Percentiles rank a stretch among this genome's conserved stretches.
These are phyloP conservation scores for Geosmithia flava DNA, from an alignment of 2,329 filamentous ascomycete genomes.

Conservation along the genomic window DNA sequence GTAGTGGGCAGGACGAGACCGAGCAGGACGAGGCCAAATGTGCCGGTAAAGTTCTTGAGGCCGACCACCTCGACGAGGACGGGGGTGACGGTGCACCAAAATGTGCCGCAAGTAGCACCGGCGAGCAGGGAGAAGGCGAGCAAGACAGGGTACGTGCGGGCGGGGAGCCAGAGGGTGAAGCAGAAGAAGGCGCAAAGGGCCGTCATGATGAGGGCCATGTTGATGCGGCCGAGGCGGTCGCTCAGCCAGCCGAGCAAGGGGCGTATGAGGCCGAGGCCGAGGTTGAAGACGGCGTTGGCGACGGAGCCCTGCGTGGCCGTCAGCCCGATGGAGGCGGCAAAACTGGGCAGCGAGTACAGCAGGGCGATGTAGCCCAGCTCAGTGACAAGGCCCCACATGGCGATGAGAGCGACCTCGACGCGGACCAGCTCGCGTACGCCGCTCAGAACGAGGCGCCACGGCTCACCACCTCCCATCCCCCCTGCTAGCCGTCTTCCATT, in stretches of 20 bases:
- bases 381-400: slow-evolving; percentile 22
- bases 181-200: slow-evolving; percentile 41
- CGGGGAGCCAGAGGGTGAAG: slow-evolving; percentile 49
- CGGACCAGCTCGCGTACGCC: not conserved
- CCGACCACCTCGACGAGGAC: slow-evolving; percentile 50
- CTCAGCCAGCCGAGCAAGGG: slow-evolving; percentile 51
- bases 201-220: slow-evolving; percentile 34
- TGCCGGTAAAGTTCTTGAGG: slow-evolving; percentile 40
- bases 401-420: not conserved
- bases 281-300: slow-evolving; percentile 49
- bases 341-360: slow-evolving; percentile 51
- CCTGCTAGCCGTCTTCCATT: too few species aligned
- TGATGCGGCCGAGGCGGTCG: slow-evolving; percentile 48
- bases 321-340: slow-evolving; percentile 46
- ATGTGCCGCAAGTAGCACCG: slow-evolving; percentile 46
- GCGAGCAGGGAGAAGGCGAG: slow-evolving; percentile 46
- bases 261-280: slow-evolving; percentile 46
- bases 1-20: slow-evolving; percentile 42
- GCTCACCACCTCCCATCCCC: too few species aligned
- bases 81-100: slow-evolving; percentile 46
- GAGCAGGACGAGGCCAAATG: slow-evolving; percentile 47
- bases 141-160: slow-evolving; percentile 44
- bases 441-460: too few species aligned
- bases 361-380: slow-evolving; percentile 55
- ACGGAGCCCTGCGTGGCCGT: slow-evolving; percentile 45